Conservation (phyloP, 2,329 filamentous ascomycete species). For the Remersonia thermophila region DNA sequence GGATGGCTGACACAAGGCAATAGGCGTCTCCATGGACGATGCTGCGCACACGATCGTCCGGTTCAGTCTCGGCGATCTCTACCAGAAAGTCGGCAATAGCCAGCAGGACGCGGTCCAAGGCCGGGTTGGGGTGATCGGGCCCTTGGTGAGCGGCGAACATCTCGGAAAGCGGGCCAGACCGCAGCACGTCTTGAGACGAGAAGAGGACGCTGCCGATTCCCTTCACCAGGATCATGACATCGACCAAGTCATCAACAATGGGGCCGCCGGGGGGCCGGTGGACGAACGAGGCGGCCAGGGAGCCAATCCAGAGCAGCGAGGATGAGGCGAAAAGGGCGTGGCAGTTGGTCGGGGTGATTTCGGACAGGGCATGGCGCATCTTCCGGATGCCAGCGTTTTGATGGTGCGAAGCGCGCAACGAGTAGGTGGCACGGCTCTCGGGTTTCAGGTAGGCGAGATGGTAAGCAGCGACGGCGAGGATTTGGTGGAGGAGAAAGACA, state of each 20-base stretch:
- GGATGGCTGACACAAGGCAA: constrained; percentile 5
- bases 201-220: constrained; percentile 13
- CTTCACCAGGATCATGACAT: constrained; percentile 14
- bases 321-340: constrained; percentile 15
- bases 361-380: constrained; percentile 11
- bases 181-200: constrained; percentile 9
- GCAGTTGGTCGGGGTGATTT: constrained; percentile 15
- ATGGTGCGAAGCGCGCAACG: constrained; percentile 14
- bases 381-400: constrained; percentile 15
- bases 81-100: constrained; percentile 7
- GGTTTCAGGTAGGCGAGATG: constrained; percentile 15
- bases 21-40: constrained; percentile 9
- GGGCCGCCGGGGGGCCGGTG: background rate
- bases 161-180: constrained; percentile 10
- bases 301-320: constrained; percentile 14
- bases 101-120: constrained; percentile 6
- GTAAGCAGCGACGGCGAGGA: constrained; percentile 14
- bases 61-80: background rate
- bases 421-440: constrained; percentile 6
- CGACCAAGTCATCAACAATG: constrained; percentile 12
- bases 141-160: constrained; percentile 6
- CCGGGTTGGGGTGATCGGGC: constrained; percentile 2
- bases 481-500: constrained; percentile 16
- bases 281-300: constrained; percentile 9
- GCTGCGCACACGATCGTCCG: constrained; percentile 4